Conservation (phyloP, 192 early-diverging fungal genomes). For the Coemansia sp. region DNA sequence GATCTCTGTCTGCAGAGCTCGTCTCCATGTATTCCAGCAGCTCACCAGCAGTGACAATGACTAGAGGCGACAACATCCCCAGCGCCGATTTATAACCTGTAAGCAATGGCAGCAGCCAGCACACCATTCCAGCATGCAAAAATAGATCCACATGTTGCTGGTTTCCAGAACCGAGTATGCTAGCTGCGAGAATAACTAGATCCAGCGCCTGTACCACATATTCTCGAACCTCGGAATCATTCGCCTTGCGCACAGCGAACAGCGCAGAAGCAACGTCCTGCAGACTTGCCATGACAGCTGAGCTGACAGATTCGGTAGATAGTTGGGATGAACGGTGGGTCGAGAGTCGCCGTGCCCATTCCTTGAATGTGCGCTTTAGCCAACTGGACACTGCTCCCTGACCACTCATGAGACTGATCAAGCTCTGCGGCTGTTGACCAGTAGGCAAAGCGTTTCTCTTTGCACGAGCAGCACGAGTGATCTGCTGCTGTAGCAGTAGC, state of each 20-base stretch:
- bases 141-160: neutral
- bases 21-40: conserved; percentile 19
- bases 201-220: conserved; percentile 28
- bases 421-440: neutral
- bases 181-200: conserved; percentile 31
- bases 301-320: neutral
- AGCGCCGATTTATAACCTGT: conserved; percentile 10
- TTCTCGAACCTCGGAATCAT: conserved; percentile 4
- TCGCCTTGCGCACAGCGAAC: neutral
- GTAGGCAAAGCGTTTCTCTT: neutral
- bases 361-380: conserved; percentile 32
- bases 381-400: conserved; percentile 10
- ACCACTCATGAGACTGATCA: neutral
- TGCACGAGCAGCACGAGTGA: neutral
- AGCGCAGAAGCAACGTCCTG: conserved; percentile 12
- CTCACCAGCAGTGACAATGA: conserved; percentile 9
- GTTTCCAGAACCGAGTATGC: conserved; percentile 7
- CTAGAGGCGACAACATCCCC: neutral
- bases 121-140: conserved; percentile 1
- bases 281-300: neutral
- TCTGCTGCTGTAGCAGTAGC: conserved; percentile 18
- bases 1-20: neutral
- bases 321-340: neutral
- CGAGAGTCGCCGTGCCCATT: conserved; percentile 17
- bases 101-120: conserved; percentile 36